phyloP scores from a whole-genome alignment of 805 yeast genomes.

The Grigorovia humatica region DNA sequence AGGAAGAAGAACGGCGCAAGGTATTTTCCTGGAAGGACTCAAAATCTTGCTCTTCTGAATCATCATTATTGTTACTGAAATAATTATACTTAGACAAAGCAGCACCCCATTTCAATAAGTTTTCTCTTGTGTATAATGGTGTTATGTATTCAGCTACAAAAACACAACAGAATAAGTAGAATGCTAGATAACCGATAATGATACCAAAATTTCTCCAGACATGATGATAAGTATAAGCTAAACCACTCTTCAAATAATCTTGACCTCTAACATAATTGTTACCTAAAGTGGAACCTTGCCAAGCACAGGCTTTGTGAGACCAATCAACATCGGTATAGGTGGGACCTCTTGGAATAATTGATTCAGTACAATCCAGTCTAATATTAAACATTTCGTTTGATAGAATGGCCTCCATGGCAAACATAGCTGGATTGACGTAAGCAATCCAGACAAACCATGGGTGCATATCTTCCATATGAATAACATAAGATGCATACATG shows the following conservation, averaged over 20 bases:
- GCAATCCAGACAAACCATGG: conserved; percentile 67
- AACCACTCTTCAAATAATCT: conserved; percentile 38
- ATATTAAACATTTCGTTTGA: conserved; percentile 54
- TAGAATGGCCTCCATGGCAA: conserved; percentile 54
- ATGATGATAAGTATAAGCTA: conserved; percentile 43
- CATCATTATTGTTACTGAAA: conserved; percentile 1
- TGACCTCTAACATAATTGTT: conserved; percentile 43
- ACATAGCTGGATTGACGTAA: conserved; percentile 47
- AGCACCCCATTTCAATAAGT: conserved; percentile 5
- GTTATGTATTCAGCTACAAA: conserved; percentile 26
- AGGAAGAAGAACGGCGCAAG: conserved; percentile 5
- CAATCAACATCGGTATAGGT: conserved; percentile 34
- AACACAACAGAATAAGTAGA: conserved; percentile 24
- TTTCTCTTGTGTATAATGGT: conserved; percentile 16
- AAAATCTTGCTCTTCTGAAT: not conserved
- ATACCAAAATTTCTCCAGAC: conserved; percentile 76
- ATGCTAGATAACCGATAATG: conserved; percentile 39
- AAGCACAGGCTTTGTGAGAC: conserved; percentile 41
- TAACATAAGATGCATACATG: conserved; percentile 56
- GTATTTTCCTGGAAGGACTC: not conserved
- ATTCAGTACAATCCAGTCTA: conserved; percentile 42
- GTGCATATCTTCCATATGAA: conserved; percentile 50
- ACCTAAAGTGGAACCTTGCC: conserved; percentile 55
- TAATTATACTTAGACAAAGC: conserved; percentile 2
- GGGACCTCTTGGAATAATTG: conserved; percentile 52